Conservation (phyloP, 257 asterid species). For the Penstemon eatonii region DNA sequence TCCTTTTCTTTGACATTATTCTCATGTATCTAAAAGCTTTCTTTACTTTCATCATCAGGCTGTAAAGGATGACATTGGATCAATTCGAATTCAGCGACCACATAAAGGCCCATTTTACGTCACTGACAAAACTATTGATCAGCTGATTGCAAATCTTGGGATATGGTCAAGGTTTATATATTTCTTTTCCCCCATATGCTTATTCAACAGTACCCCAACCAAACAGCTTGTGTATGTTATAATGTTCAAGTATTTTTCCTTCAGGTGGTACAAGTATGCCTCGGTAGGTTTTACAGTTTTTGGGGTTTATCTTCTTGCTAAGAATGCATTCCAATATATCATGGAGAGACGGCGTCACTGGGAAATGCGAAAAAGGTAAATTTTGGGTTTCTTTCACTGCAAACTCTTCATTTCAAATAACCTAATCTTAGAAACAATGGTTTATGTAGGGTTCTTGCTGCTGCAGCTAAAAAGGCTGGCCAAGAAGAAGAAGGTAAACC, state of each 20-base stretch:
- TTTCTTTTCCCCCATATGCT: conserved; percentile 19
- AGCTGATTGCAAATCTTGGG: conserved; percentile 93
- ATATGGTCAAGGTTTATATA: conserved; percentile 85
- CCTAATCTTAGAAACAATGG: conserved; percentile 22
- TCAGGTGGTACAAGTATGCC: conserved; percentile 92
- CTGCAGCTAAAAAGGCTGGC: conserved; percentile 80
- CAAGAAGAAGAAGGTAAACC: conserved; percentile 63
- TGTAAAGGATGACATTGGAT: conserved; percentile 86
- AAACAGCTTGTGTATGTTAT: too few species aligned
- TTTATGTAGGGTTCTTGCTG: conserved; percentile 78
- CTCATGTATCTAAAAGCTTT: conserved; percentile 21
- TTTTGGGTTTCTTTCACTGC: conserved; percentile 7
- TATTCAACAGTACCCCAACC: background rate
- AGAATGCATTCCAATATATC: conserved; percentile 62
- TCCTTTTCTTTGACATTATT: conserved; percentile 14
- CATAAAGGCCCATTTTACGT: conserved; percentile 96
- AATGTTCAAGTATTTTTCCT: conserved; percentile 18
- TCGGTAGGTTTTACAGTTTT: conserved; percentile 74
- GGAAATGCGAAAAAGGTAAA: conserved; percentile 83
- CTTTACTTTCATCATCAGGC: conserved; percentile 50
- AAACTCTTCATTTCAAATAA: conserved; percentile 4
- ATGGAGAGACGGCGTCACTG: conserved; percentile 89
- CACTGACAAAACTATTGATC: conserved; percentile 83
- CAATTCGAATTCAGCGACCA: conserved; percentile 85
- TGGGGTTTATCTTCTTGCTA: conserved; percentile 81